phyloP scores from a whole-genome alignment of 768 basidiomycete genomes.

The Boletus speciosus region DNA sequence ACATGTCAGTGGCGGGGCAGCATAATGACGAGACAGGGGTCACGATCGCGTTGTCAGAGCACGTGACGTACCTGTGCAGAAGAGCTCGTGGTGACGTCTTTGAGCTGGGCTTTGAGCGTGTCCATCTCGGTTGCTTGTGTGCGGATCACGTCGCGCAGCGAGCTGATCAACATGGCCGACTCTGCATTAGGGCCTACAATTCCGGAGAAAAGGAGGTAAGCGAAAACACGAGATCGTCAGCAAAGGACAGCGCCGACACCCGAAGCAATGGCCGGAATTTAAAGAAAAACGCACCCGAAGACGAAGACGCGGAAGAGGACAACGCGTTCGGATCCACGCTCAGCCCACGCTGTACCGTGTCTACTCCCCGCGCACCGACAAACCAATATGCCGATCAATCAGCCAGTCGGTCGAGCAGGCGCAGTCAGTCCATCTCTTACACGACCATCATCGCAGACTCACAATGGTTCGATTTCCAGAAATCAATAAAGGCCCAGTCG shows the following conservation, averaged over 20 bases:
- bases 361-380: constrained; percentile 32
- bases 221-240: neutral
- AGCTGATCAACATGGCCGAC: constrained; percentile 74
- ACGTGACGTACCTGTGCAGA: constrained; percentile 37
- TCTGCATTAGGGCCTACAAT: constrained; percentile 65
- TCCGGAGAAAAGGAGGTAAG: neutral
- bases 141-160: constrained; percentile 78
- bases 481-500: constrained; percentile 97
- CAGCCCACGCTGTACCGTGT: constrained; percentile 73
- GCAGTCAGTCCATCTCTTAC: neutral
- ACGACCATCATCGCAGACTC: constrained; percentile 26
- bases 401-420: neutral
- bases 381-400: neutral
- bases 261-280: neutral
- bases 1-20: neutral
- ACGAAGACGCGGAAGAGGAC: constrained; percentile 46
- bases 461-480: constrained; percentile 99
- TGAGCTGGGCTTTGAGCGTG: constrained; percentile 56
- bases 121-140: constrained; percentile 83
- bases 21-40: too few relatives aligned
- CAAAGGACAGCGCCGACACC: neutral
- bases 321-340: constrained; percentile 64
- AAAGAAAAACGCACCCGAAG: constrained; percentile 45
- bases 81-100: constrained; percentile 34
- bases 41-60: too few relatives aligned